These are phyloP conservation scores for Pyropia haitanensis DNA, from an alignment of 23 red algal species.

Conservation along the genomic window DNA sequence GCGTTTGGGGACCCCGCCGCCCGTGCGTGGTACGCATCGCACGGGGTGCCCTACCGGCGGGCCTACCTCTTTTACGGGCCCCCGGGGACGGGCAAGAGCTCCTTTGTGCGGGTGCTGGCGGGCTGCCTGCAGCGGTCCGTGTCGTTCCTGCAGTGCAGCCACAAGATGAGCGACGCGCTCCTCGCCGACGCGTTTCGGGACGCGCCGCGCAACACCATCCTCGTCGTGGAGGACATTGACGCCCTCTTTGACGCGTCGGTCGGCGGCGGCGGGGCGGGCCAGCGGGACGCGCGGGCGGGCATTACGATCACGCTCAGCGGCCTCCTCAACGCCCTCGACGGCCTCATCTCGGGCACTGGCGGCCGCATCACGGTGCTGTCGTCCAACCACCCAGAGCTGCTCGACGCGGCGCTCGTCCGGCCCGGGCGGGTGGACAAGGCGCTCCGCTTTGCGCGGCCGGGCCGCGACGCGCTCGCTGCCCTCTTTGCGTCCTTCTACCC, in stretches of 20 bases:
- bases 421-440: conserved; percentile 48
- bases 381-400: conserved; percentile 34
- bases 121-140: conserved; percentile 17
- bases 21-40: conserved; percentile 17
- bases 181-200: conserved; percentile 19
- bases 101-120: conserved; percentile 29
- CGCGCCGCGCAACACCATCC: conserved; percentile 24
- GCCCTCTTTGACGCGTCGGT: conserved; percentile 15
- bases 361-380: conserved; percentile 37
- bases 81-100: conserved; percentile 51
- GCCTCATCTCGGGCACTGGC: conserved; percentile 17
- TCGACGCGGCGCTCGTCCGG: conserved; percentile 49
- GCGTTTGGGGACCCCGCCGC: conserved; percentile 21
- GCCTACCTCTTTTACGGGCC: conserved; percentile 50
- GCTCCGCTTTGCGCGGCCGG: conserved; percentile 20
- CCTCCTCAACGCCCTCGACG: conserved; percentile 52
- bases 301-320: conserved; percentile 27
- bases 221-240: conserved; percentile 66
- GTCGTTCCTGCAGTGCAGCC: conserved; percentile 18
- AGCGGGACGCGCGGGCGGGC: conserved; percentile 1
- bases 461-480: conserved; percentile 8
- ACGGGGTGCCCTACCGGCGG: conserved; percentile 37
- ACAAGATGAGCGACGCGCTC: conserved; percentile 22
- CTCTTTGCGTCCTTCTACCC: conserved; percentile 45
- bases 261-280: too few species aligned